Evolutionary conservation across 176 grass and related monocot genomes (phyloP).

Genomic region (Eragrostis curvula): DNA sequence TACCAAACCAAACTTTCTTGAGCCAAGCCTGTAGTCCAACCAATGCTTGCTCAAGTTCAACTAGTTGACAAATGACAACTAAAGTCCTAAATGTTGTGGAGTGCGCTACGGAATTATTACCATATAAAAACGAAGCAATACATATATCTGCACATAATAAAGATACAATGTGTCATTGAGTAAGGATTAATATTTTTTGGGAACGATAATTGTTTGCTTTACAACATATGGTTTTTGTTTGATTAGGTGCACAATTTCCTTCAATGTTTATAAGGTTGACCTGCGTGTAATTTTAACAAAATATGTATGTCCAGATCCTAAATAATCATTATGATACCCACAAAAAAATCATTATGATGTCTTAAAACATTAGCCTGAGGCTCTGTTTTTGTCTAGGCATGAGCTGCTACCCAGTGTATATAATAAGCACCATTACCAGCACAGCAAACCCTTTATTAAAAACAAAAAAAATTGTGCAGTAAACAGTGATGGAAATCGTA

Average conservation of each 20-base stretch:
- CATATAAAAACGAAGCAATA: too few species aligned
- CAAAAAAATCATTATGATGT: constrained; percentile 2
- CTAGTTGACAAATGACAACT: neutral
- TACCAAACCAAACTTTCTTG: neutral
- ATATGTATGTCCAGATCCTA: neutral
- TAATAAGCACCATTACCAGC: neutral
- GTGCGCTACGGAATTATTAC: neutral
- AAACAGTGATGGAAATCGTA: constrained; percentile 33
- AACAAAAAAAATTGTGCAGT: neutral
- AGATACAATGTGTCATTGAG: neutral
- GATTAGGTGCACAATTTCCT: constrained; percentile 8
- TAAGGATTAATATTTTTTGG: neutral
- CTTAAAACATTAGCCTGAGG: neutral
- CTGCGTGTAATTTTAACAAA: neutral
- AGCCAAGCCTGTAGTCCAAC: neutral
- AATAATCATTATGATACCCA: constrained; percentile 4
- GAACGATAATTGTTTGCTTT: neutral
- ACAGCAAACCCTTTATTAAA: neutral
- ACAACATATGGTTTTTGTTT: neutral
- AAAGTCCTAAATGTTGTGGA: neutral
- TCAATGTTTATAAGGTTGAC: neutral
- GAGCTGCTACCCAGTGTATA: neutral
- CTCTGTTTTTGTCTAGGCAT: neutral
- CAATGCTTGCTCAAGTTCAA: neutral
- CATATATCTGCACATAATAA: neutral